Evolutionary conservation across 1,284 basidiomycete genomes (phyloP), one percentile per base, ranked within the genome.

Genomic region (Agaricales sp.): DNA sequence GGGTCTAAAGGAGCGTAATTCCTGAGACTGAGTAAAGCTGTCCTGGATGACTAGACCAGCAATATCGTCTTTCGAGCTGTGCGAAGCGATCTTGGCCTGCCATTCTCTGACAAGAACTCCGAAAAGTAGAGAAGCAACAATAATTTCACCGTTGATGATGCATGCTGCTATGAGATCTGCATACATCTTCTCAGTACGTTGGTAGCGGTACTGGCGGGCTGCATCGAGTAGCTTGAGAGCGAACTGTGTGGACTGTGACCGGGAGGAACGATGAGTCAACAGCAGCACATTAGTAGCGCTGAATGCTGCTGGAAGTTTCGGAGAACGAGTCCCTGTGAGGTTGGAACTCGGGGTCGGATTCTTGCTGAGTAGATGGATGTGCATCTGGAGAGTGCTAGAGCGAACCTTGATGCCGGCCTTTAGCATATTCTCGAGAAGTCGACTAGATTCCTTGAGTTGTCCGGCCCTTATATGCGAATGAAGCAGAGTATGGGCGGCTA

Each of bases 131-230:
- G 80, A 78, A 1, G 77, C 86, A 21, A 83, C 70, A 38, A 89
- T 69, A 44, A 89, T 78, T 57, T 89, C 86, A 22, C 85, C 83
- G 46, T 89, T 84, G 43, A 87, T 61, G 11, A 89, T 63, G 53
- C 81, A 83, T 4, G 80, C 71, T 2, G 73, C 68, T 54, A 89
- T 70, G 39, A 86, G 61, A 2, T 69, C 67, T 38, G 73, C 70
- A 58, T 80, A 85, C 70, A 85, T 79, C 21, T 69, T 64, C 20
- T 73, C 65, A 3, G 78, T 75, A 35, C 78, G 73, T 22, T 70
- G 64, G 44, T 77, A 74, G 21, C 76, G 69, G 41, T 75, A 71
- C 26, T 70, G 63, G n/a, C 75, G 71, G 0, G 82, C 82, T 2
- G 67, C 62, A 38, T 67, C 58, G 16, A 86, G 60, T 2, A 87